phyloP scores from a whole-genome alignment of 75 land plant genomes.

The Cunninghamia lanceolata region DNA sequence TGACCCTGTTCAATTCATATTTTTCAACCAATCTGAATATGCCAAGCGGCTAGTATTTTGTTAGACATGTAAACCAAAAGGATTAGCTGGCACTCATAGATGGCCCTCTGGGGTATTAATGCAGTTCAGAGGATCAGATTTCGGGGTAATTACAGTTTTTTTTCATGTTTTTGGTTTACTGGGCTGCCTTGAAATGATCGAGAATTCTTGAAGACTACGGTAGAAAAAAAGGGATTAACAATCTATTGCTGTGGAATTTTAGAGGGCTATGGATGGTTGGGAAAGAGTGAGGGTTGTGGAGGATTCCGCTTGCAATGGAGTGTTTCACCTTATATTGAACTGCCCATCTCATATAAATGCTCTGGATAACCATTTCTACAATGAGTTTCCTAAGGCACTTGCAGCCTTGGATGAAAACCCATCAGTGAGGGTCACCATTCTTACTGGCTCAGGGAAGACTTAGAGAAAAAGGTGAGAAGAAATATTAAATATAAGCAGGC shows the following conservation, averaged over 20 bases:
- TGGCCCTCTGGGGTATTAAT: too few species aligned
- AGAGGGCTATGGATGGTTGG: constrained; percentile 7
- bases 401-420: constrained; percentile 68
- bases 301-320: constrained; percentile 25
- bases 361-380: constrained; percentile 53
- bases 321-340: constrained; percentile 61
- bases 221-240: neutral
- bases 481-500: constrained; percentile 58
- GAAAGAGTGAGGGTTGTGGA: constrained; percentile 17
- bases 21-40: neutral
- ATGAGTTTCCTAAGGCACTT: constrained; percentile 73
- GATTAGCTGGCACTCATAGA: neutral
- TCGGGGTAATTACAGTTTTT: neutral
- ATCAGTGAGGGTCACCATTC: constrained; percentile 54
- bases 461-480: constrained; percentile 43
- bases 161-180: neutral
- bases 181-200: neutral
- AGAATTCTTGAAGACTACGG: neutral
- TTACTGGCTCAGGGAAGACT: constrained; percentile 50
- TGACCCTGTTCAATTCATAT: neutral
- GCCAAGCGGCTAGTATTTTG: neutral
- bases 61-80: neutral
- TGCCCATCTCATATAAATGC: constrained; percentile 79
- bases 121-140: neutral
- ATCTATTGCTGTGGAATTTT: neutral